Evolutionary conservation across 805 yeast species (phyloP).

Genomic region (Kodamaea leandrae): DNA sequence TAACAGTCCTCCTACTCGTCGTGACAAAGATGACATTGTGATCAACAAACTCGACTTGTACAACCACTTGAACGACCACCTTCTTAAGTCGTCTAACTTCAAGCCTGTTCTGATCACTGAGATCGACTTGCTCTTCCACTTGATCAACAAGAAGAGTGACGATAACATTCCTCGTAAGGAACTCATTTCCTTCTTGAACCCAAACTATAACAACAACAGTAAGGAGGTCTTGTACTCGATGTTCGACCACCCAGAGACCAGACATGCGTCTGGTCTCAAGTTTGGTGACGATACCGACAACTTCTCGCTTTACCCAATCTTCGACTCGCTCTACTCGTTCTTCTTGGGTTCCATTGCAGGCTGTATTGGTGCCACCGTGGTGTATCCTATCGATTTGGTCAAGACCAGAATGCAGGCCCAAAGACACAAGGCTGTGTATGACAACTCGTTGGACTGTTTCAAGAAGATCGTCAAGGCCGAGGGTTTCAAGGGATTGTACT

Average conservation of each 20-base stretch:
- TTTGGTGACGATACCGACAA: constrained; percentile 30
- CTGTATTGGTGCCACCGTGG: constrained; percentile 96
- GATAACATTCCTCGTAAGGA: constrained; percentile 42
- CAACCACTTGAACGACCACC: constrained; percentile 42
- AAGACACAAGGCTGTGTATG: constrained; percentile 65
- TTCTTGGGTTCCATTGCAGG: constrained; percentile 93
- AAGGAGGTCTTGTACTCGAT: constrained; percentile 33
- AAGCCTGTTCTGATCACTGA: constrained; percentile 40
- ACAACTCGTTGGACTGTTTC: constrained; percentile 84
- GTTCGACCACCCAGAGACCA: constrained; percentile 43
- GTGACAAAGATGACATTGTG: constrained; percentile 40
- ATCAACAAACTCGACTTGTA: constrained; percentile 42
- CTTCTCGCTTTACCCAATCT: constrained; percentile 46
- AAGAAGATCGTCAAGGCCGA: constrained; percentile 70
- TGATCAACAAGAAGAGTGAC: constrained; percentile 35
- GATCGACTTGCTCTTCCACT: constrained; percentile 39
- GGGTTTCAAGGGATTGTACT: constrained; percentile 82
- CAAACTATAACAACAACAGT: constrained; percentile 42
- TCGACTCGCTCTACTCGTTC: constrained; percentile 82
- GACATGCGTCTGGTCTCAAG: constrained; percentile 22
- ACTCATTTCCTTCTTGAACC: constrained; percentile 53
- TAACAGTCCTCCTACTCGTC: constrained; percentile 42
- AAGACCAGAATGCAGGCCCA: constrained; percentile 98
- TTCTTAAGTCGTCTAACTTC: constrained; percentile 42
- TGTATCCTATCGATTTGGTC: constrained; percentile 93